Base-by-base conservation (phyloP, 805 yeast genomes). In the Saturnispora saitoi region DNA sequence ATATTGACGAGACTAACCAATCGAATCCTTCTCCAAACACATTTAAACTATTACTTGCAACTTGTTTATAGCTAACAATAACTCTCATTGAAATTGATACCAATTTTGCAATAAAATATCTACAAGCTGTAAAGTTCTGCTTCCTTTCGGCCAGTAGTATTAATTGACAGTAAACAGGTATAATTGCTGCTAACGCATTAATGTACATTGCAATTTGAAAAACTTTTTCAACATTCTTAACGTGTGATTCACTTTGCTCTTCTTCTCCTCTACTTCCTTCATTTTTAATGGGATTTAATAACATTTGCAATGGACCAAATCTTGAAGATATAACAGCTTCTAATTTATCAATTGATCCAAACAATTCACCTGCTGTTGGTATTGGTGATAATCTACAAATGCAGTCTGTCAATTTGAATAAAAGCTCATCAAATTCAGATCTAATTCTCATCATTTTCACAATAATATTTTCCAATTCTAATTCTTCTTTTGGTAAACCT, bases 81-180 rank as follows among this genome's bases (percentile, higher is more conserved):
- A 70, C 49, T 48, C 67, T 70, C 30, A 58, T 56, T 31, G 64
- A 58, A 4, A 51, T 43, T 4, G 61, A 47, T n/a, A 71, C 30
- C 1, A 69, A 56, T 53, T 68, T 70, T 45, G 66, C 67, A 47
- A 69, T 43, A 47, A 73, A 68, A 51, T 60, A 70, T 62, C 59
- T 14, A 50, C 43, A 53, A 69, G 65, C 22, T 58, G 61, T 14
- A 53, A 51, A 46, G 37, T 46, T 48, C n/a, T 60, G 62, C 15
- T 54, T 48, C 38, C 31, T 45, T 39, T 73, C 73, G 7, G 41
- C 20, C 47, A 69, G 75, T 46, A 71, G 53, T 52, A 67, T 67
- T n/a, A 75, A 57, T 53, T 74, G 72, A 50, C 67, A 69, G 42
- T 66, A 68, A 4, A 72, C 54, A 2, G 76, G 63, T 44, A 70